Evolutionary conservation across 2,329 filamentous ascomycete species (phyloP), one percentile per base, ranked within the genome.

Genomic region (Fusarium sp.): DNA sequence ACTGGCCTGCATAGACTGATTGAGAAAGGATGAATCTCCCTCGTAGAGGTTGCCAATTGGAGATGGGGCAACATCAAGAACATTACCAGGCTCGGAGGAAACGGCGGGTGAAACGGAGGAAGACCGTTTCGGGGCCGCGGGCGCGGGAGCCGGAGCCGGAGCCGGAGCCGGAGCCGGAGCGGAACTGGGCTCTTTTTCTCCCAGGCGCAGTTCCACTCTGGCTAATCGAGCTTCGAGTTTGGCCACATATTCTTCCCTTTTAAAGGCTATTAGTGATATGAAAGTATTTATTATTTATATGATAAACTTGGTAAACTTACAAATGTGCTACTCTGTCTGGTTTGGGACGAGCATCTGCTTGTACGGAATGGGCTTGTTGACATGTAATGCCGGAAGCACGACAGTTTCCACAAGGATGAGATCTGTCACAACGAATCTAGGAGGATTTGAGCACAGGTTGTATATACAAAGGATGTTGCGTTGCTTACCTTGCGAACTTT

Each of bases 11-110:
- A 57, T 33, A 9, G 59, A 63, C n/a, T 66, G 63, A 21, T 49
- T 59, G 21, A 57, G 54, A 19, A 66, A 66, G 0, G 63, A 66
- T 3, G 63, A 66, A 3, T 49, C 57, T n/a, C 63, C 63, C 17
- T 66, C 59, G 11, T 66, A 66, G 3, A 66, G 23, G 10, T 27
- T 41, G 19, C 25, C 52, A 0, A 39, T 31, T 1, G 45, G 48
- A 10, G 58, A 44, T 19, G 43, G 43, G 1, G 53, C 29, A 1
- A 50, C 41, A 21, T 43, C 41, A 4, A 51, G 33, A 6, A 57
- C 21, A 11, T 49, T 39, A n/a, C 31, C 31, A 5, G 42, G 48
- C 1, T 54, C 37, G 5, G 55, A 42, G 15, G 59, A 55, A n/a
- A 8, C 23, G 10, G 23, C 9, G 8, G 60, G 53, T 9, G 59